A percentile compares a stretch with the other conserved stretches of the same genome.
These are phyloP conservation scores for Lactifluus echinatus DNA, from an alignment of 768 basidiomycete species.

Conservation along the genomic window DNA sequence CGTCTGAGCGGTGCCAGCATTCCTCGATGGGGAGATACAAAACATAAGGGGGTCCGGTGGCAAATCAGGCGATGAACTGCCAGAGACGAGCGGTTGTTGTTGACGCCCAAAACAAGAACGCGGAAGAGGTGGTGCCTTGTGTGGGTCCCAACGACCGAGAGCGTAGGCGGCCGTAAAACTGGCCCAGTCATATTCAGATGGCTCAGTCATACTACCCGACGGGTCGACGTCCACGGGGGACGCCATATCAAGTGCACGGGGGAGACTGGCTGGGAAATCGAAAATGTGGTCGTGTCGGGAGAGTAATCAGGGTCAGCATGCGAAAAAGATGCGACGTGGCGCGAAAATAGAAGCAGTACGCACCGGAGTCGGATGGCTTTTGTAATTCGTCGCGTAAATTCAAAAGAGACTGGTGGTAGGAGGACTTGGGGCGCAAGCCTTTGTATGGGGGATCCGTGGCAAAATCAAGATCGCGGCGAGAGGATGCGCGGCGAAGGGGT, in stretches of 20 bases:
- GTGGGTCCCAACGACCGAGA: slow-evolving; percentile 72
- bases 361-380: slow-evolving; percentile 15
- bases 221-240: slow-evolving; percentile 20
- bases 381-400: slow-evolving; percentile 16
- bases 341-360: background rate
- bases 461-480: slow-evolving; percentile 7
- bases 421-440: slow-evolving; percentile 5
- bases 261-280: slow-evolving; percentile 11
- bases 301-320: background rate
- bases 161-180: slow-evolving; percentile 74
- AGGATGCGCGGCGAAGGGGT: background rate
- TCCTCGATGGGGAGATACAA: slow-evolving; percentile 5
- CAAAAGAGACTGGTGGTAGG: slow-evolving; percentile 16
- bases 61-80: background rate
- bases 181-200: slow-evolving; percentile 52
- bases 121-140: slow-evolving; percentile 56
- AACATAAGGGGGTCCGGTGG: background rate
- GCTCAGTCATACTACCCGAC: slow-evolving; percentile 15
- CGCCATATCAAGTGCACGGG: slow-evolving; percentile 24
- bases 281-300: background rate
- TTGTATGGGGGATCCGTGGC: slow-evolving; percentile 6
- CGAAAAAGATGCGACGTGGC: background rate
- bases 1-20: background rate
- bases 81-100: background rate
- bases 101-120: slow-evolving; percentile 25